Percentiles rank a stretch among this genome's conserved stretches.
Evolutionary conservation across 768 basidiomycete species (phyloP).

Genomic region (Leucosporidium creatinivorum): DNA sequence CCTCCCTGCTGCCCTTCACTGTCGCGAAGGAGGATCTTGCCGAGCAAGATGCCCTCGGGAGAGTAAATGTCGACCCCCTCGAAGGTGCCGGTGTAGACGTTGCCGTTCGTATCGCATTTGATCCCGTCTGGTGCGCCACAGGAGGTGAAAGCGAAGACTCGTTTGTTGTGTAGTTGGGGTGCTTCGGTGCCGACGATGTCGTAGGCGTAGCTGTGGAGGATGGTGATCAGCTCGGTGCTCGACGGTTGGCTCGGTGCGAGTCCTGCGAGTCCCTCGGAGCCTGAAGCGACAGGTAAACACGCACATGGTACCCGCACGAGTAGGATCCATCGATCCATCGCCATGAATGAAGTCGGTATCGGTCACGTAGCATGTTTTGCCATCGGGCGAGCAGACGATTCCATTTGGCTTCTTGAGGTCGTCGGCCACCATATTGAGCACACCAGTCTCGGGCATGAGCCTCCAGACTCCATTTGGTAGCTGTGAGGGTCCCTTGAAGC

Average conservation of each 20-base stretch:
- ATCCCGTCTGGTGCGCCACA: slow-evolving; percentile 62
- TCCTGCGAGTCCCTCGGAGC: too few relatives aligned
- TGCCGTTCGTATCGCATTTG: slow-evolving; percentile 57
- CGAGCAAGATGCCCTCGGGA: too few relatives aligned
- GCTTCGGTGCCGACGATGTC: slow-evolving; percentile 31
- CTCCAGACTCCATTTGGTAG: slow-evolving; percentile 71
- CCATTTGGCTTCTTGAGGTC: too few relatives aligned
- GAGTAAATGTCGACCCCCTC: slow-evolving; percentile 52
- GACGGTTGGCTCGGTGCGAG: too few relatives aligned
- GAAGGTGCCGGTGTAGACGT: slow-evolving; percentile 60
- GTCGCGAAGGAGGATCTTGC: too few relatives aligned
- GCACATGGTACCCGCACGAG: slow-evolving; percentile 24
- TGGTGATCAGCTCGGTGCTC: not conserved
- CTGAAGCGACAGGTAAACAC: too few relatives aligned
- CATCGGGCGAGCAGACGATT: too few relatives aligned
- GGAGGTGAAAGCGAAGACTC: slow-evolving; percentile 61
- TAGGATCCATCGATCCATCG: too few relatives aligned
- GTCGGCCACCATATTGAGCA: slow-evolving; percentile 51
- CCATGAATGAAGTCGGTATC: too few relatives aligned
- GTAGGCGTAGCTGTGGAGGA: not conserved
- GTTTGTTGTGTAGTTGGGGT: slow-evolving; percentile 50
- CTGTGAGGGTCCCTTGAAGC: slow-evolving; percentile 45
- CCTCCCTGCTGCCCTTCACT: too few relatives aligned
- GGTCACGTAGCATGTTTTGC: too few relatives aligned
- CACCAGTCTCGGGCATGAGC: slow-evolving; percentile 58